phyloP scores from a whole-genome alignment of 805 yeast species.

The Spathaspora gorwiae region DNA sequence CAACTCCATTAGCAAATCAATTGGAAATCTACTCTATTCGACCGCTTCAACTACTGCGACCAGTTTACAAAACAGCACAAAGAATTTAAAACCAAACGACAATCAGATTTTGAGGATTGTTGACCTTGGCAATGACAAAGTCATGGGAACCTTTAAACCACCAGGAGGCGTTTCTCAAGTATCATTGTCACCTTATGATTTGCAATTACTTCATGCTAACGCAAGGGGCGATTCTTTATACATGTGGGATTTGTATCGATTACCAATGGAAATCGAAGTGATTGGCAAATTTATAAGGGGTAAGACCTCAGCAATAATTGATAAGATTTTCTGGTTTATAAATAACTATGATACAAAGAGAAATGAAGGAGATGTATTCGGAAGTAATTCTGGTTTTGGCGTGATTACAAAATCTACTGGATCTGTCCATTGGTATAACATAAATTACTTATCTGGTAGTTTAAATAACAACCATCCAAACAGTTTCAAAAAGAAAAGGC shows the following conservation, averaged over 20 bases:
- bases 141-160: conserved; percentile 46
- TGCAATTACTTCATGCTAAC: conserved; percentile 50
- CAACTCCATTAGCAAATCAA: conserved; percentile 26
- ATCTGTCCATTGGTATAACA: conserved; percentile 57
- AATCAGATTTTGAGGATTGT: conserved; percentile 41
- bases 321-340: conserved; percentile 50
- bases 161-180: conserved; percentile 59
- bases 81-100: conserved; percentile 19
- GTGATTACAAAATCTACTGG: conserved; percentile 53
- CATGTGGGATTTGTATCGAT: conserved; percentile 58
- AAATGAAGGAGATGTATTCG: conserved; percentile 7
- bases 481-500: conserved; percentile 9
- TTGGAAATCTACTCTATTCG: conserved; percentile 29
- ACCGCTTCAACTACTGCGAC: conserved; percentile 28
- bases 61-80: conserved; percentile 19
- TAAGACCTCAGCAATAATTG: conserved; percentile 52
- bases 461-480: conserved; percentile 26
- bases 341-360: conserved; percentile 25
- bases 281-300: conserved; percentile 61
- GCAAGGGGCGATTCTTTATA: conserved; percentile 58
- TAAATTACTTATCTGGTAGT: conserved; percentile 36
- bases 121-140: conserved; percentile 41
- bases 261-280: conserved; percentile 47
- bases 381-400: conserved; percentile 42
- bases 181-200: conserved; percentile 59